These are phyloP conservation scores for Fusarium denticulatum DNA, from an alignment of 2,329 filamentous ascomycete genomes.

Conservation along the genomic window DNA sequence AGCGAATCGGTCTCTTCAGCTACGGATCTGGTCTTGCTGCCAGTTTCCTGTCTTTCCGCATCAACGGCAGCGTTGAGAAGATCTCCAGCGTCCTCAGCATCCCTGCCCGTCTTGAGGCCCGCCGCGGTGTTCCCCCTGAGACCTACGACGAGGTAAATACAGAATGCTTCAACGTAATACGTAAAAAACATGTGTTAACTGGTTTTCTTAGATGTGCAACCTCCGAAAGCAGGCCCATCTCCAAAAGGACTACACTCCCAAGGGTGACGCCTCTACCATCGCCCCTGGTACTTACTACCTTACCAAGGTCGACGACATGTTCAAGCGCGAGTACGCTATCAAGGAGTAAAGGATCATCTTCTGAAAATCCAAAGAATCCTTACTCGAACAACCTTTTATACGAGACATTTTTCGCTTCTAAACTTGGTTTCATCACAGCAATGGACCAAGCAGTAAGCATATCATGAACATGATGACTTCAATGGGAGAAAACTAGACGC, in stretches of 20 bases:
- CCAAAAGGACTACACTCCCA: slow-evolving; percentile 79
- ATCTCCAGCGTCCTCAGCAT: slow-evolving; percentile 77
- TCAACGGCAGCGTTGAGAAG: slow-evolving; percentile 74
- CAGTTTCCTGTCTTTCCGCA: slow-evolving; percentile 77
- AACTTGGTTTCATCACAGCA: slow-evolving; percentile 10
- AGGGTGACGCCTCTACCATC: slow-evolving; percentile 74
- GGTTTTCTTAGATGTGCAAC: slow-evolving; percentile 72
- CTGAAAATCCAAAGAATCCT: slow-evolving; percentile 15
- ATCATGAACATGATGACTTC: slow-evolving; percentile 38
- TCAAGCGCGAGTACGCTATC: slow-evolving; percentile 80
- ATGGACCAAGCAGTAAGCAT: slow-evolving; percentile 24
- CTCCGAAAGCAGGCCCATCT: slow-evolving; percentile 85
- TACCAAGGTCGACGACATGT: slow-evolving; percentile 84
- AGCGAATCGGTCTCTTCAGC: slow-evolving; percentile 80
- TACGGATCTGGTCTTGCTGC: slow-evolving; percentile 81
- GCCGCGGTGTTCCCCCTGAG: slow-evolving; percentile 74
- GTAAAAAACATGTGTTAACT: slow-evolving; percentile 33
- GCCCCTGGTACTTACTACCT: slow-evolving; percentile 79
- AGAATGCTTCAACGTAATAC: not conserved
- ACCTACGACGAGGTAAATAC: slow-evolving; percentile 76
- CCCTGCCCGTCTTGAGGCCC: slow-evolving; percentile 71
- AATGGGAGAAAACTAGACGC: slow-evolving; percentile 40
- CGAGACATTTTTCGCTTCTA: slow-evolving; percentile 28
- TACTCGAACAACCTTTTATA: slow-evolving; percentile 22
- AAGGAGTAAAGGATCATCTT: slow-evolving; percentile 66